Percentiles rank a stretch among this genome's conserved stretches.
These are phyloP conservation scores for Penicillium cinerascens DNA, from an alignment of 495 filamentous ascomycete genomes.

Conservation along the genomic window DNA sequence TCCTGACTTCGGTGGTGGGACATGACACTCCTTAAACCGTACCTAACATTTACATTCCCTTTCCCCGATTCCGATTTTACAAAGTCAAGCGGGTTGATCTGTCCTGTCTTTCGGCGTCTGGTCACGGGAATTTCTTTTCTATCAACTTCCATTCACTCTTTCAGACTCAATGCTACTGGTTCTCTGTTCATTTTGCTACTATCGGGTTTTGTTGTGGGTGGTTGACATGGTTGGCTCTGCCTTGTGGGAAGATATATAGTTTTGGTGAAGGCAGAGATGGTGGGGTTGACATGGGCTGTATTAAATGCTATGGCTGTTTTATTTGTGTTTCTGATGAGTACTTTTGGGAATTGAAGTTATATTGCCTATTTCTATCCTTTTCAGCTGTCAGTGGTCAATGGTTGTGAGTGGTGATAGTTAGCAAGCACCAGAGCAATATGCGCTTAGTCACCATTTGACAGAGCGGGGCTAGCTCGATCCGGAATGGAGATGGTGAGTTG, in stretches of 20 bases:
- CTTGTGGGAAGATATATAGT: conserved; percentile 19
- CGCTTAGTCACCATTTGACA: neutral
- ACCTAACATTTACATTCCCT: conserved; percentile 20
- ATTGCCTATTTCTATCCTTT: neutral
- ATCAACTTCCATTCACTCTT: conserved; percentile 22
- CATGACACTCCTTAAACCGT: conserved; percentile 22
- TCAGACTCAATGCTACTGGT: conserved; percentile 21
- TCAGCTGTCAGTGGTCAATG: neutral
- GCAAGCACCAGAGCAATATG: neutral
- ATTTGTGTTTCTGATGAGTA: conserved; percentile 13
- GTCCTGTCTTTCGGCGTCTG: conserved; percentile 20
- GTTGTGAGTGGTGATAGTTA: neutral
- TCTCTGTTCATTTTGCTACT: conserved; percentile 11
- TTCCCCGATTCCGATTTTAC: conserved; percentile 23
- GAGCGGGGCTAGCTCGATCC: neutral
- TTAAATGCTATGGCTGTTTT: conserved; percentile 15
- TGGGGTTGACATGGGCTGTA: conserved; percentile 10
- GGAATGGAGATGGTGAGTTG: neutral
- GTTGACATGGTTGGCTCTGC: neutral
- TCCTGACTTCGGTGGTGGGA: conserved; percentile 5
- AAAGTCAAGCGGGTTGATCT: conserved; percentile 30
- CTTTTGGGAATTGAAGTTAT: conserved; percentile 17
- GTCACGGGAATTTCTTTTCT: conserved; percentile 12
- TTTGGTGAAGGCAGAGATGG: conserved; percentile 1
- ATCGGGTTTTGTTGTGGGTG: conserved; percentile 2